phyloP scores from a whole-genome alignment of 352 stramenopile genomes.

The Phytopythium boreale region DNA sequence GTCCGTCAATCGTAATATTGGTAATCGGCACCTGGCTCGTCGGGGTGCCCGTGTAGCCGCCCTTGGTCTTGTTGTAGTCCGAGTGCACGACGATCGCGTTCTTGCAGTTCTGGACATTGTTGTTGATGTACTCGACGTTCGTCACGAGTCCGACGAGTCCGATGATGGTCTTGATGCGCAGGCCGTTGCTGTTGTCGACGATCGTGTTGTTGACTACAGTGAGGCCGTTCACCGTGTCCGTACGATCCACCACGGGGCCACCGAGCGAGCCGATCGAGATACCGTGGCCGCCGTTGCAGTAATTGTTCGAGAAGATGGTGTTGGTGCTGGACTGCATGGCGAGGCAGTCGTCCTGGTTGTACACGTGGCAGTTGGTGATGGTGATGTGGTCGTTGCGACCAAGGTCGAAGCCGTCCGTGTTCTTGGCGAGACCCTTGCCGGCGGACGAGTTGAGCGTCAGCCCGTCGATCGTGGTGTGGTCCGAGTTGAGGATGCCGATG shows the following conservation, averaged over 20 bases:
- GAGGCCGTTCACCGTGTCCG: slow-evolving; percentile 18
- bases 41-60: slow-evolving; percentile 17
- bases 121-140: slow-evolving; percentile 13
- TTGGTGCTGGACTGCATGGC: slow-evolving; percentile 31
- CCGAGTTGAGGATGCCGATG: slow-evolving; percentile 20
- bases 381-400: slow-evolving; percentile 18
- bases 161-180: slow-evolving; percentile 41
- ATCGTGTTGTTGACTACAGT: slow-evolving; percentile 28
- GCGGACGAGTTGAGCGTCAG: slow-evolving; percentile 24
- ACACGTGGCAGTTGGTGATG: slow-evolving; percentile 17
- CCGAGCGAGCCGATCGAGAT: slow-evolving; percentile 36
- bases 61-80: slow-evolving; percentile 32
- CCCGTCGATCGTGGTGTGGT: slow-evolving; percentile 11
- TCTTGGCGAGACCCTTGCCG: slow-evolving; percentile 21
- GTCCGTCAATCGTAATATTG: slow-evolving; percentile 18
- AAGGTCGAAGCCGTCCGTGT: slow-evolving; percentile 34
- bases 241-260: slow-evolving; percentile 10
- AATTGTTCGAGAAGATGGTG: slow-evolving; percentile 14
- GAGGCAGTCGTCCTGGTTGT: slow-evolving; percentile 28
- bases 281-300: slow-evolving; percentile 15
- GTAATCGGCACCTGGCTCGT: slow-evolving; percentile 25
- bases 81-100: slow-evolving; percentile 26
- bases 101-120: slow-evolving; percentile 17
- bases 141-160: slow-evolving; percentile 15
- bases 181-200: slow-evolving; percentile 24